These are phyloP conservation scores for Rhizoclosmatium globosum DNA, from an alignment of 192 early-diverging fungal genomes.

Conservation along the genomic window DNA sequence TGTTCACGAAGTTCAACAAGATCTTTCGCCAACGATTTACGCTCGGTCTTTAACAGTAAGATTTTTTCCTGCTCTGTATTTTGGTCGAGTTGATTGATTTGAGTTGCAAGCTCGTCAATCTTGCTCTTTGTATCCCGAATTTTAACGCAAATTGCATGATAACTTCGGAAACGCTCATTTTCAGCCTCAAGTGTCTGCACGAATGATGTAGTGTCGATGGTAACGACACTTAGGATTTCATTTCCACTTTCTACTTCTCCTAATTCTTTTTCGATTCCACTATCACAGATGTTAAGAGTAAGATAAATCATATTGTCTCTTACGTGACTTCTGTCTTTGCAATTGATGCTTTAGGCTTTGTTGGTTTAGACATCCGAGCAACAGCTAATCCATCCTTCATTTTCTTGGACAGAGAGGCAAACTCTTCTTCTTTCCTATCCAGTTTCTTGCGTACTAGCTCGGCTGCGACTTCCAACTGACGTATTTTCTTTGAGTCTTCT, in stretches of 20 bases:
- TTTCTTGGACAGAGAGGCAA: constrained; percentile 31
- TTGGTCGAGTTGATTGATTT: constrained; percentile 15
- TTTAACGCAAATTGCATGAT: constrained; percentile 40
- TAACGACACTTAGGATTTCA: constrained; percentile 20
- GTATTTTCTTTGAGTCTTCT: constrained; percentile 49
- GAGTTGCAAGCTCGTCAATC: constrained; percentile 21
- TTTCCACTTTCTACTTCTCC: not conserved
- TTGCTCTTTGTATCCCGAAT: constrained; percentile 37
- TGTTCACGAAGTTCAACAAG: constrained; percentile 18
- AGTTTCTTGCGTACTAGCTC: constrained; percentile 54
- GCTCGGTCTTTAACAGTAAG: constrained; percentile 16
- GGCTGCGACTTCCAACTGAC: constrained; percentile 48
- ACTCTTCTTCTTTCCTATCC: constrained; percentile 53
- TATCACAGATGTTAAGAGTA: no score
- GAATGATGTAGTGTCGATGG: constrained; percentile 4
- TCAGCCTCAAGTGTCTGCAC: constrained; percentile 3
- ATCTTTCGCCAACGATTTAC: constrained; percentile 11
- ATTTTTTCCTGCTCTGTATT: not conserved
- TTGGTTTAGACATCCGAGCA: constrained; percentile 1
- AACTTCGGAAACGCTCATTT: constrained; percentile 38
- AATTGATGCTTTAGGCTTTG: not conserved
- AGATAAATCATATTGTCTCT: not conserved
- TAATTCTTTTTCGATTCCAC: no score
- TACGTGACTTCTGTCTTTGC: not conserved
- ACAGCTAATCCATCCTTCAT: constrained; percentile 27